These are phyloP conservation scores for Clitoria ternatea DNA, from an alignment of 306 rosid genomes.

Conservation along the genomic window DNA sequence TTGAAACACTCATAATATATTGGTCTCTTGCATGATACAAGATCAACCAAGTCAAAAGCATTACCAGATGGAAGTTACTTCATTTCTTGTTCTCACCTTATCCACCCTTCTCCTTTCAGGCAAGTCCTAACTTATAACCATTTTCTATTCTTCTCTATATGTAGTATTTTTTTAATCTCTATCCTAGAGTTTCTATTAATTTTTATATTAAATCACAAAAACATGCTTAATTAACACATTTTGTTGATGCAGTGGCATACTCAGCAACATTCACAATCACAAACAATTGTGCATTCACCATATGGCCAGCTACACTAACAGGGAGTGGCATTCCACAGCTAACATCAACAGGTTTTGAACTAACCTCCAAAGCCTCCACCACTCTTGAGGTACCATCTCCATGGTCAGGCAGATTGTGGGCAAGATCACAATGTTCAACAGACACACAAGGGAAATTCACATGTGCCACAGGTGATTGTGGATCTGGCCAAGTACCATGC, in stretches of 20 bases:
- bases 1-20: background rate
- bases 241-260: slow-evolving; percentile 21
- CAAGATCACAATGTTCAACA: slow-evolving; percentile 19
- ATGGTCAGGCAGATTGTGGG: slow-evolving; percentile 48
- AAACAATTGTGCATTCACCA: slow-evolving; percentile 34
- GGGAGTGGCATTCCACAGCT: slow-evolving; percentile 25
- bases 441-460: slow-evolving; percentile 19
- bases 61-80: slow-evolving; percentile 20
- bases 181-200: too few relatives aligned
- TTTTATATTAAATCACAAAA: too few relatives aligned
- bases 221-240: too few relatives aligned
- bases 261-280: slow-evolving; percentile 28
- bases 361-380: slow-evolving; percentile 5
- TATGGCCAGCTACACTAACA: slow-evolving; percentile 37
- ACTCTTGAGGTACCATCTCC: background rate
- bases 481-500: slow-evolving; percentile 26
- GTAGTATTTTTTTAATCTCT: too few relatives aligned
- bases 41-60: slow-evolving; percentile 1
- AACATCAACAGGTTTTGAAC: slow-evolving; percentile 22
- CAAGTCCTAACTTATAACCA: background rate
- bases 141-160: too few relatives aligned
- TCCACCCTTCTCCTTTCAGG: slow-evolving; percentile 20
- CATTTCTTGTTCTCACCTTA: slow-evolving; percentile 1
- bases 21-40: background rate
- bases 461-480: slow-evolving; percentile 35